Conservation (phyloP, 1,284 basidiomycete species). For the Trichosporon sp. region DNA sequence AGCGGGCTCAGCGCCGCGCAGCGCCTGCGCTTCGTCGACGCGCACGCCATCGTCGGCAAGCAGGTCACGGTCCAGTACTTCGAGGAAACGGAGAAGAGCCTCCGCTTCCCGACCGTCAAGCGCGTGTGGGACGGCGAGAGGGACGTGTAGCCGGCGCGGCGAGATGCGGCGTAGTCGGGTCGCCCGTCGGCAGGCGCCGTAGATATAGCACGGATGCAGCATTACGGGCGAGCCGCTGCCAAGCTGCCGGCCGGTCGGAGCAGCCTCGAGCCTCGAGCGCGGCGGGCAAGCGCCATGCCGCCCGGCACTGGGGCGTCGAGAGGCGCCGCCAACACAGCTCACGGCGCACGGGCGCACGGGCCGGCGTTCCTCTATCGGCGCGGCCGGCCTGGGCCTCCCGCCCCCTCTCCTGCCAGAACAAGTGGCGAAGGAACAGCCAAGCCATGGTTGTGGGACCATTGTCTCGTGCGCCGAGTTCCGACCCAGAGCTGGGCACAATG, state of each 20-base stretch:
- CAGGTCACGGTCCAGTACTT: slow-evolving; percentile 48
- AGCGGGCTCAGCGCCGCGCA: slow-evolving; percentile 43
- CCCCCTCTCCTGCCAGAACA: not conserved
- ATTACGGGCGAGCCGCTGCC: no score
- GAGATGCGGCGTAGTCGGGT: no score
- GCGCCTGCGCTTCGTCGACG: slow-evolving; percentile 32
- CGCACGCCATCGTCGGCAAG: slow-evolving; percentile 30
- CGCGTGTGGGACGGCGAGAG: slow-evolving; percentile 40
- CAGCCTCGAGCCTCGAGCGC: no score
- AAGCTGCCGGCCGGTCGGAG: no score
- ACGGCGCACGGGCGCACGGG: no score
- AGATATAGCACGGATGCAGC: no score
- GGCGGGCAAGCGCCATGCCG: no score
- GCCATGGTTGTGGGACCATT: not conserved
- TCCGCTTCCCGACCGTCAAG: slow-evolving; percentile 47
- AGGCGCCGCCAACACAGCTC: no score
- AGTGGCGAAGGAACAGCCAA: not conserved
- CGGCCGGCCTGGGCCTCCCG: not conserved
- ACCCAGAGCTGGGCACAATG: not conserved
- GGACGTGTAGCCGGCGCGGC: slow-evolving; percentile 18
- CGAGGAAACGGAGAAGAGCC: slow-evolving; percentile 36
- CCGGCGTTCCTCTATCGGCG: not conserved
- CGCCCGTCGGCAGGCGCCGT: no score
- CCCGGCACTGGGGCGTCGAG: not conserved
- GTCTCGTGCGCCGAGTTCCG: not conserved